Conservation (phyloP, 345 rosid species). For the Eucalyptus tenuipes region DNA sequence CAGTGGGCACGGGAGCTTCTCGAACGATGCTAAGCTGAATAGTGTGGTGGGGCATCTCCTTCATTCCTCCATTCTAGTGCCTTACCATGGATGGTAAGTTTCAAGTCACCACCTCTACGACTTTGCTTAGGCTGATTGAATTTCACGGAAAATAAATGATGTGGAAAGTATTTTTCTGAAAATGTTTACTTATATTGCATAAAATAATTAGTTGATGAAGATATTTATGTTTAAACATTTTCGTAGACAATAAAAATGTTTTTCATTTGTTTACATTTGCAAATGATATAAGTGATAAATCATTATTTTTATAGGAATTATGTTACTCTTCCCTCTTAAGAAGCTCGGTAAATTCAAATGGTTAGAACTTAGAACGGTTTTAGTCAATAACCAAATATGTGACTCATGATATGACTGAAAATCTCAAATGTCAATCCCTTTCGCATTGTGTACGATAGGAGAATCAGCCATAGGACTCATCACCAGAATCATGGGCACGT, state of each 20-base stretch:
- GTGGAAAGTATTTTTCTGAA: background rate
- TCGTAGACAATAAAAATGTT: background rate
- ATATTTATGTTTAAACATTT: background rate
- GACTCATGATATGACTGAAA: background rate
- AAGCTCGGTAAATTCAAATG: background rate
- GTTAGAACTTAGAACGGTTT: background rate
- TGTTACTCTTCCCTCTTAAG: background rate
- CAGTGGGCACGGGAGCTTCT: constrained; percentile 96
- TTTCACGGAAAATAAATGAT: background rate
- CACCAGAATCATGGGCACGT: constrained; percentile 95
- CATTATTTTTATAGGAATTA: background rate
- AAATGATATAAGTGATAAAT: background rate
- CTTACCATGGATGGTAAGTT: constrained; percentile 85
- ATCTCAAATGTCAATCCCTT: background rate
- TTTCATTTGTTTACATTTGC: background rate
- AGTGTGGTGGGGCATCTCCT: constrained; percentile 79
- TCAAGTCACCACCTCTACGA: background rate
- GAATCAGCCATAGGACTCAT: constrained; percentile 93
- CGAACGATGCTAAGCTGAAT: constrained; percentile 57
- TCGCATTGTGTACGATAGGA: constrained; percentile 20
- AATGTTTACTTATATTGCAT: background rate
- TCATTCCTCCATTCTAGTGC: constrained; percentile 88
- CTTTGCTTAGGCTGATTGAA: background rate
- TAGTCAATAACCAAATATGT: background rate
- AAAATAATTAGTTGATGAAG: background rate